Conservation (phyloP, 169 alveolate genomes). For the Theileria annulata region DNA sequence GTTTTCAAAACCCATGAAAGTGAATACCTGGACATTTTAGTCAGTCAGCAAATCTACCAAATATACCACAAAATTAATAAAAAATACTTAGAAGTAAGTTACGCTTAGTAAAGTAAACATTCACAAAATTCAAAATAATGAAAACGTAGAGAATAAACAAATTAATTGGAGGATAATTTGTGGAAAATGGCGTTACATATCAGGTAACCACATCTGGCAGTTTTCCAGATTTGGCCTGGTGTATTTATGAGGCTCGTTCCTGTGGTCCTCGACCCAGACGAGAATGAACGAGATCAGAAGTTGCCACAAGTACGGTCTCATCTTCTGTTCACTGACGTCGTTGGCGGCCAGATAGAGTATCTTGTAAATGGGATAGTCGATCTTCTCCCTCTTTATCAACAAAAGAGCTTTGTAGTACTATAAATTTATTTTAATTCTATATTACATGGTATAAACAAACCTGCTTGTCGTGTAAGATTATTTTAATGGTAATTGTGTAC, state of each 20-base stretch:
- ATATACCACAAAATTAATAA: conserved; percentile 38
- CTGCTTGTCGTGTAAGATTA: conserved; percentile 26
- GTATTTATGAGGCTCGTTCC: conserved; percentile 8
- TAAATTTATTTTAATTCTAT: not conserved
- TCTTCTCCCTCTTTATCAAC: conserved; percentile 12
- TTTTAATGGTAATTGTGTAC: conserved; percentile 30
- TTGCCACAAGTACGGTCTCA: conserved; percentile 53
- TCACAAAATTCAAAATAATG: not conserved
- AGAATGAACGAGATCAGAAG: conserved; percentile 36
- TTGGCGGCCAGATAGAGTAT: conserved; percentile 51
- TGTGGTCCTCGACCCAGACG: conserved; percentile 53
- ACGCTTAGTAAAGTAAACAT: not conserved
- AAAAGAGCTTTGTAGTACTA: conserved; percentile 35
- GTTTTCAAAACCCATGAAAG: conserved; percentile 7
- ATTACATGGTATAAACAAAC: not conserved
- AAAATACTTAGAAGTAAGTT: conserved; percentile 10
- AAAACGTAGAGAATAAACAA: not conserved
- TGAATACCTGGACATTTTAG: conserved; percentile 26
- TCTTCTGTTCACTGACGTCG: conserved; percentile 42
- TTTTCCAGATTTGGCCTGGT: conserved; percentile 29
- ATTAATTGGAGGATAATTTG: not conserved
- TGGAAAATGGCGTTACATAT: not conserved
- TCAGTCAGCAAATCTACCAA: conserved; percentile 36
- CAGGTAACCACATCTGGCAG: conserved; percentile 64
- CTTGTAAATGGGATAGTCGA: conserved; percentile 36